phyloP scores from a whole-genome alignment of 2,329 filamentous ascomycete species.

The Graphilbum ipis-grandicollis region DNA sequence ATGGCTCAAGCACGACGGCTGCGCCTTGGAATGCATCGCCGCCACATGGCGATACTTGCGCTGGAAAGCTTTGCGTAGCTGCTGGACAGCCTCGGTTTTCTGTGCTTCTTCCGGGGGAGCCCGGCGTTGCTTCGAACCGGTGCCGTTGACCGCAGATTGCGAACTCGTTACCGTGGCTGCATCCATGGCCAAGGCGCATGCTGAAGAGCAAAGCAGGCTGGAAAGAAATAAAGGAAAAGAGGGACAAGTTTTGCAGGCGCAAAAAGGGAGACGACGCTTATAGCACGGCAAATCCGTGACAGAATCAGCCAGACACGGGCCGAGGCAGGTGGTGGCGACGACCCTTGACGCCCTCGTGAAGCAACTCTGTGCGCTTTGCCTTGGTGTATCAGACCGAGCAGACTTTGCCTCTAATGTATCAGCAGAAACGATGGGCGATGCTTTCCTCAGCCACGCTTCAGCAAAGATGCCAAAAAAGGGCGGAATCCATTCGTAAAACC shows the following conservation, averaged over 20 bases:
- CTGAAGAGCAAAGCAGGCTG: neutral
- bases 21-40: conserved; percentile 57
- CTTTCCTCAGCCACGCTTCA: no score
- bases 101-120: neutral
- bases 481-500: no score
- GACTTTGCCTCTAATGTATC: no score
- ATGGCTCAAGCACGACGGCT: conserved; percentile 70
- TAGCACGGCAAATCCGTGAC: no score
- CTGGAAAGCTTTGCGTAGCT: conserved; percentile 21
- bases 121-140: neutral
- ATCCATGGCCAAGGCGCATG: conserved; percentile 7
- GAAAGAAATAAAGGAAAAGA: neutral
- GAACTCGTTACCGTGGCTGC: conserved; percentile 4
- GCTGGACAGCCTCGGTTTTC: conserved; percentile 10
- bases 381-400: no score
- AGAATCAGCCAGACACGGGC: neutral
- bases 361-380: no score
- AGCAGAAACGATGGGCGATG: no score
- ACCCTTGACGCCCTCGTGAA: no score
- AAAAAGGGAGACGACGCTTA: no score
- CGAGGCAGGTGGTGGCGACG: no score
- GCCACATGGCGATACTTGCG: conserved; percentile 83
- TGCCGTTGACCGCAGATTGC: neutral
- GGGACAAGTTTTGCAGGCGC: neutral
- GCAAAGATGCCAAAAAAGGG: no score